Conservation (phyloP, 441 rosid species). For the Euphorbia schlechtendalii region DNA sequence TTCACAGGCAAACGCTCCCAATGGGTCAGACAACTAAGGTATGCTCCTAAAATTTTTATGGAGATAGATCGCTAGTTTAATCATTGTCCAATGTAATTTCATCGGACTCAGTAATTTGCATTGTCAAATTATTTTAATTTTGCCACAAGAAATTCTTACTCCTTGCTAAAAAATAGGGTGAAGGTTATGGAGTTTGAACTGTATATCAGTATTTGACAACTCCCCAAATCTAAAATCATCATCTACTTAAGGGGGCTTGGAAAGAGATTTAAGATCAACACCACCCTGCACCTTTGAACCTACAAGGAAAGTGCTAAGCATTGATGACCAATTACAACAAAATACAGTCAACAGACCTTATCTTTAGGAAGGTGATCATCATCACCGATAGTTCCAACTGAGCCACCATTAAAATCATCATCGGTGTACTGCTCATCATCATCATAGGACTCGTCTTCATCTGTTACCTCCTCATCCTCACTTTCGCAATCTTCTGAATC, state of each 20-base stretch:
- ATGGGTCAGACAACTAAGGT: conserved; percentile 25
- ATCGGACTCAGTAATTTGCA: no score
- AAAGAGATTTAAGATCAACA: conserved; percentile 30
- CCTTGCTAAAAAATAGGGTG: no score
- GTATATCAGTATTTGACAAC: conserved; percentile 34
- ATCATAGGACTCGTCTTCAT: conserved; percentile 79
- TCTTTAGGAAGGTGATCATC: conserved; percentile 32
- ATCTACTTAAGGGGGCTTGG: conserved; percentile 33
- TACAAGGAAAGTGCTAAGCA: conserved; percentile 9
- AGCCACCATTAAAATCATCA: conserved; percentile 46
- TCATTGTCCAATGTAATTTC: no score
- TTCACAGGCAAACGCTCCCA: conserved; percentile 85
- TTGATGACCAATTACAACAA: no score
- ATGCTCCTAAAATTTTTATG: conserved; percentile 33
- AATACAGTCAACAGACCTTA: conserved; percentile 35
- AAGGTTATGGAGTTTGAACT: conserved; percentile 27
- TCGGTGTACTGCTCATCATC: conserved; percentile 50
- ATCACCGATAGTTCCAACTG: conserved; percentile 41
- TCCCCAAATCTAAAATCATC: conserved; percentile 23
- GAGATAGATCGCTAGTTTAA: no score
- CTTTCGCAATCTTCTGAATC: conserved; percentile 78
- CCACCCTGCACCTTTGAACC: conserved; percentile 42
- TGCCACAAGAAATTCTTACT: no score
- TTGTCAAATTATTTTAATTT: no score
- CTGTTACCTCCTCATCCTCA: conserved; percentile 75